Conservation (phyloP, 1,139 yeast genomes). For the Scheffersomyces illinoinensis region DNA sequence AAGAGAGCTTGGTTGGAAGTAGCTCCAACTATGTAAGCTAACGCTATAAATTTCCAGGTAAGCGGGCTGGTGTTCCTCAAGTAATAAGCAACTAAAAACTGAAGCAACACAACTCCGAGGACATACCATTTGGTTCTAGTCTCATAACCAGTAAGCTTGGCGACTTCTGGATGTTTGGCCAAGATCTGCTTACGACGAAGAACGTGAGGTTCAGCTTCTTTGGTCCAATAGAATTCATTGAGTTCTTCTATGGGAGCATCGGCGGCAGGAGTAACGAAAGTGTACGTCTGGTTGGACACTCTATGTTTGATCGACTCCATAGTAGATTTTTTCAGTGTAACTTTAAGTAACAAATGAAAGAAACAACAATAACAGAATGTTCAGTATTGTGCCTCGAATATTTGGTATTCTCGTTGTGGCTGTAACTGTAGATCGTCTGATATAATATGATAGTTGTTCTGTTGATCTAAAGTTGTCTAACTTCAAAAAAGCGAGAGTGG, state of each 20-base stretch:
- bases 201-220: conserved; percentile 79
- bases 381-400: not conserved
- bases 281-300: conserved; percentile 31
- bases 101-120: conserved; percentile 61
- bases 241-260: conserved; percentile 42
- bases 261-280: conserved; percentile 45
- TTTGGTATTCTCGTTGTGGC: not conserved
- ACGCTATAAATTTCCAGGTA: conserved; percentile 54
- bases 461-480: not conserved
- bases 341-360: not conserved
- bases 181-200: conserved; percentile 71
- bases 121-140: conserved; percentile 82
- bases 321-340: not conserved
- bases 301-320: conserved; percentile 36
- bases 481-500: not conserved
- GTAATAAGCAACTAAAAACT: conserved; percentile 60
- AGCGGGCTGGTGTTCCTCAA: conserved; percentile 58
- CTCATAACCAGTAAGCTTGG: conserved; percentile 82
- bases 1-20: conserved; percentile 83
- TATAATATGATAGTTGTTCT: not conserved
- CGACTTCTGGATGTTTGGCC: conserved; percentile 74
- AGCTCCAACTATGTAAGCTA: conserved; percentile 82
- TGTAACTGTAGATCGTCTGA: not conserved
- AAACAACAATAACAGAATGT: not conserved
- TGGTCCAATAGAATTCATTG: conserved; percentile 81